Base-by-base conservation (phyloP, 106 monocot genomes). In the Phalaenopsis equestris region DNA sequence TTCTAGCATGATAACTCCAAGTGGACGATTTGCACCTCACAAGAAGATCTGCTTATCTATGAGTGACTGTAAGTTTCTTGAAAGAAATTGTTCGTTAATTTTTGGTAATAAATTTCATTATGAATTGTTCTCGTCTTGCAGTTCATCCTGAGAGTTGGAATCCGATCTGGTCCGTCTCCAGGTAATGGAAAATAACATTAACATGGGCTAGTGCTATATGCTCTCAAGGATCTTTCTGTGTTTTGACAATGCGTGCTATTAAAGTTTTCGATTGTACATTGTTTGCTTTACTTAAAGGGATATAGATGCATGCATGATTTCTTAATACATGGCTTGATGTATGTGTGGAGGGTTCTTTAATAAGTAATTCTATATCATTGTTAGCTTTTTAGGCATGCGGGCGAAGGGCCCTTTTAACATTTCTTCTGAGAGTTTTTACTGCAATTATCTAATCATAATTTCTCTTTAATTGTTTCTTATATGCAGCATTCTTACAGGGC, bases 141-240 rank as follows among this genome's bases (percentile, higher is more conserved):
- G 98, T 99, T 90, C 98, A 99, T 81, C 98, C 98, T 49, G 98
- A 99, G 86, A 87, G 93, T 43, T 99, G 98, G 98, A 99, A 99
- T 88, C 98, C 98, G 67, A 95, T 99, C 42, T 99, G 98, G 98
- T 99, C 98, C 57, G 92, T 93, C 11, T 89, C 98, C 83, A 99
- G 98, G 98, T 99, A 78, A 81, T 49, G 47, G 46, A 23, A 76
- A 74, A 45, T 42, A 74, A 14, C 74, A 19, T 45, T 19, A 45
- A 39, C 43, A 74, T 43, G 74, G 72, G 41, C 2, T 72, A 72
- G 15, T 72, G 36, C 30, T 41, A 38, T 9, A 72, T 72, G 14
- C 36, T 38, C 14, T 43, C 43, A 45, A 39, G 70, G 38, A 15
- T 70, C 0, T 23, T 67, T 70, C 70, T 61, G 21, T 61, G n/a